Conservation (phyloP, 148 eudicot genomes). For the Pharnaceum exiguum region DNA sequence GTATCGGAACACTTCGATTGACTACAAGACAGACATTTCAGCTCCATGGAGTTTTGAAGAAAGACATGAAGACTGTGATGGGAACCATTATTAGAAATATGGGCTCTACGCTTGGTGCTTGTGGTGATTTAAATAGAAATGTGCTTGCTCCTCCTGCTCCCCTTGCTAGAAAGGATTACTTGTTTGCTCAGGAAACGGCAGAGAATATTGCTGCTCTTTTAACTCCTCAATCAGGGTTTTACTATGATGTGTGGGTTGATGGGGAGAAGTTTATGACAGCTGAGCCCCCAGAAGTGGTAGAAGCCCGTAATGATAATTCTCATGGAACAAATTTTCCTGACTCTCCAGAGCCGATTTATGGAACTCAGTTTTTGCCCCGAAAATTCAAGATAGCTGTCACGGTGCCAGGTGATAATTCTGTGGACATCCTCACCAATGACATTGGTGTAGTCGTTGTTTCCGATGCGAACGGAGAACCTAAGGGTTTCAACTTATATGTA, state of each 20-base stretch:
- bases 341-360: slow-evolving; percentile 96
- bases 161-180: slow-evolving; percentile 70
- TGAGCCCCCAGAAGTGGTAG: slow-evolving; percentile 88
- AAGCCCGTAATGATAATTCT: slow-evolving; percentile 90
- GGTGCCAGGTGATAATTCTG: slow-evolving; percentile 88
- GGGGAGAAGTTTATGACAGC: slow-evolving; percentile 91
- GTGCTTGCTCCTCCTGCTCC: slow-evolving; percentile 99
- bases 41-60: slow-evolving; percentile 89
- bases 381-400: slow-evolving; percentile 97
- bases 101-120: slow-evolving; percentile 99
- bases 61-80: slow-evolving; percentile 93
- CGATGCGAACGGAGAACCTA: slow-evolving; percentile 84
- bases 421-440: slow-evolving; percentile 89
- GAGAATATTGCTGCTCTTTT: slow-evolving; percentile 87
- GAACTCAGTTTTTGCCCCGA: slow-evolving; percentile 95
- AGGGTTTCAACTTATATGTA: slow-evolving; percentile 93
- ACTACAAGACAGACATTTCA: slow-evolving; percentile 97
- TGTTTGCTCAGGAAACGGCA: slow-evolving; percentile 87
- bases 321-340: slow-evolving; percentile 91
- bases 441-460: slow-evolving; percentile 84
- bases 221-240: slow-evolving; percentile 98
- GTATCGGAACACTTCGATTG: slow-evolving; percentile 91
- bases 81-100: slow-evolving; percentile 69
- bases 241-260: slow-evolving; percentile 99
- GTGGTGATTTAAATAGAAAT: slow-evolving; percentile 94